Evolutionary conservation across 371 early-diverging fungal species (phyloP), one percentile per base, ranked within the genome.

Genomic region (Mucor racemosus): DNA sequence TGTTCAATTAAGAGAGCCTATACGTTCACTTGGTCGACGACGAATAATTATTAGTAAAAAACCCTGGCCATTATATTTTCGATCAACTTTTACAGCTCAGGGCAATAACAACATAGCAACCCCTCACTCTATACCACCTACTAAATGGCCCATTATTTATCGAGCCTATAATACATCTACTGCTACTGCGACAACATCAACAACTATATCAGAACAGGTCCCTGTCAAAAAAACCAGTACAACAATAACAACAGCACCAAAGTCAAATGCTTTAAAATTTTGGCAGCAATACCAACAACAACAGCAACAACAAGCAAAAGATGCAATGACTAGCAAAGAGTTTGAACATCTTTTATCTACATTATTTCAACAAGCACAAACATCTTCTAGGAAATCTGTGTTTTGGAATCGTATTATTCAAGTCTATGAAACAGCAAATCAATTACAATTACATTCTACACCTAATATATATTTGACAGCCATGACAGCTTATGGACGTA

Each of bases 1-100:
- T 64, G 56, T 75, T 65, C 80, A 77, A 77, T 71, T 77, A 66
- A 77, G 68, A 68, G 76, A 77, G 69, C 71, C 77, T 72, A 68
- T 71, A 55, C 74, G 77, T 67, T 76, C 76, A 60, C 41, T 80
- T 50, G 50, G 50, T 61, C 60, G 72, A 61, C 72, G 59, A 46
- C 58, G 36, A 38, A 38, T 38, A 38, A 38, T 11, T 17, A 56
- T 40, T 42, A 55, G 65, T 56, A 39, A 54, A 13, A 58, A 61
- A 50, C 64, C 65, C 64, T 36, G 48, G 55, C 46, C 42, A 7
- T 40, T 62, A 4, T 26, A 50, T 50, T 21, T 11, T 21, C 50
- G 50, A 26, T 50, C 50, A 19, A 44, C 15, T 7, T 7, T 17
- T n/a, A 26, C 50, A 9, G 7, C 21, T 50, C 50, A 50, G 50